Base-by-base conservation (phyloP, 2,329 filamentous ascomycete species). In the Penicillium rolfsii region DNA sequence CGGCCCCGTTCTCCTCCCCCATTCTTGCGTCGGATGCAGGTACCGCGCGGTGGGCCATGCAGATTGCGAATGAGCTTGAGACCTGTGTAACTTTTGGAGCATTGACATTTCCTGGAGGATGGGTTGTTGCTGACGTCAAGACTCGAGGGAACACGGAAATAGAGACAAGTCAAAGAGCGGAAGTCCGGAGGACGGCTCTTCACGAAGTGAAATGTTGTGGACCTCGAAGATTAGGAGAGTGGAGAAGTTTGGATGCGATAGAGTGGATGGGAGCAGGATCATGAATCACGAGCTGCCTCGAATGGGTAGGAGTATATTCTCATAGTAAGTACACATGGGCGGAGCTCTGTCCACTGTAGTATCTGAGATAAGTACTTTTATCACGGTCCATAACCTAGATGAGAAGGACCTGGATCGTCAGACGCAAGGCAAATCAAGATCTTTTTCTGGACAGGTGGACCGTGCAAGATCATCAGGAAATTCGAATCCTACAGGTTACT, bases 11-110 rank as follows among this genome's bases (percentile, higher is more conserved):
- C 30, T 38, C 57, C 41, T 52, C 43, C 22, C 57, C 30, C 24
- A 28, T 41, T 59, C 50, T 52, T 53, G 33, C 45, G 48, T 61
- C 56, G 57, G 61, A 68, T 65, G 67, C 67, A 69, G 67, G 67
- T 69, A 69, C 67, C 57, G 40, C n/a, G 36, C 41, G 26, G 52
- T 54, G 52, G 52, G 52, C 52, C 52, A 35, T 48, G 24, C 40
- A 46, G 45, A 49, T 48, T 40, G 19, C 28, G 35, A 58, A 38
- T 26, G 49, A 16, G 26, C 46, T 45, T 35, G 48, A 41, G 58
- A 30, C 49, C 46, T 43, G 48, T 54, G 61, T 55, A 49, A 41
- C 45, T 49, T 50, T 11, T 35, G 12, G 49, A 52, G 30, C 28
- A 14, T 19, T 35, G 24, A 26, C 12, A 26, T 46, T 12, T 12